phyloP scores from a whole-genome alignment of 164 flowering plant species.

The Magnolia kwangsiensis region DNA sequence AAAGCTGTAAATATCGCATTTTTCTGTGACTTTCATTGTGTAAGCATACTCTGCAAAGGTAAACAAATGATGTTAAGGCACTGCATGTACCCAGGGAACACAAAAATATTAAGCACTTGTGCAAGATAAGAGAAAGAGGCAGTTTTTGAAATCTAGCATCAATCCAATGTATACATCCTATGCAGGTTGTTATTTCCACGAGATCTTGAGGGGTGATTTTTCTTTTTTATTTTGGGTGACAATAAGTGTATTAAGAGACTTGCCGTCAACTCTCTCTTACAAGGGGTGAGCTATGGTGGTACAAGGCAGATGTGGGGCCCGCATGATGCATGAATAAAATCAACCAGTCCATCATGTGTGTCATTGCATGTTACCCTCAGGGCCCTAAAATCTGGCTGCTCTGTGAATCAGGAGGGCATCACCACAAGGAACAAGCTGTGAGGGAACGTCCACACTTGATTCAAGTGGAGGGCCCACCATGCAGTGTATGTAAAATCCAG shows the following conservation, averaged over 20 bases:
- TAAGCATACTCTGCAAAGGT: conserved; percentile 54
- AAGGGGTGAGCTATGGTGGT: too few species aligned
- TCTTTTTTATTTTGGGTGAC: neutral
- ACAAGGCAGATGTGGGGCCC: too few species aligned
- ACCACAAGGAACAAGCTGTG: too few species aligned
- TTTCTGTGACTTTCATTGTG: conserved; percentile 65
- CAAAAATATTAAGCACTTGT: neutral
- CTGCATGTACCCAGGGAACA: neutral
- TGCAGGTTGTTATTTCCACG: neutral
- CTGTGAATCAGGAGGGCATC: too few species aligned
- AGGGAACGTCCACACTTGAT: too few species aligned
- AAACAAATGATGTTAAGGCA: neutral
- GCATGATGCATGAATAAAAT: too few species aligned
- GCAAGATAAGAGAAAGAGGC: neutral
- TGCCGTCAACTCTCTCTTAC: neutral
- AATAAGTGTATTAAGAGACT: neutral
- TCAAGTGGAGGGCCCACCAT: too few species aligned
- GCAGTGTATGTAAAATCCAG: too few species aligned
- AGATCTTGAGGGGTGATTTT: neutral
- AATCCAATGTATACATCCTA: neutral
- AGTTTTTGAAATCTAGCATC: neutral
- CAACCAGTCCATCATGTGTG: too few species aligned
- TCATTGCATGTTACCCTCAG: too few species aligned
- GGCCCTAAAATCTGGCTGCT: too few species aligned
- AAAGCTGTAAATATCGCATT: conserved; percentile 61